Conservation (phyloP, 2,329 filamentous ascomycete species). For the Fonsecaea erecta region DNA sequence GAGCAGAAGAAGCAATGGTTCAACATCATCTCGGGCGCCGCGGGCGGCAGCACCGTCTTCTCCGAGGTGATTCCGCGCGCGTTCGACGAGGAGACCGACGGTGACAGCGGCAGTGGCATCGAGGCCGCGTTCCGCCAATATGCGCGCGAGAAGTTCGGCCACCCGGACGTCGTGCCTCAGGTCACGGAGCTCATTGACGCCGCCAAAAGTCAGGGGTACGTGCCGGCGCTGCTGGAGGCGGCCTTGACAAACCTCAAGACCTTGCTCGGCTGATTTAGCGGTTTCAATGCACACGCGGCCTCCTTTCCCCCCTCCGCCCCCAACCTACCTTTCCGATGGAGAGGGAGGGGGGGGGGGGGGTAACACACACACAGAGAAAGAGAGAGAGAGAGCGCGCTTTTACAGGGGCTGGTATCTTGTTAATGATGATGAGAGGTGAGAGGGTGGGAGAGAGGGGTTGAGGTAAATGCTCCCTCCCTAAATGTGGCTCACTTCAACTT, state of each 20-base stretch:
- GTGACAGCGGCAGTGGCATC: constrained; percentile 9
- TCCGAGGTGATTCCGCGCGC: constrained; percentile 35
- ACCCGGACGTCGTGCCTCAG: background rate
- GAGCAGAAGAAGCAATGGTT: constrained; percentile 37
- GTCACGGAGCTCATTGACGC: constrained; percentile 16
- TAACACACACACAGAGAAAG: too few species aligned
- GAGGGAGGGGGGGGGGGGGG: too few species aligned
- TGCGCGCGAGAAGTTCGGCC: constrained; percentile 30
- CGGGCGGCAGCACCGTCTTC: constrained; percentile 36
- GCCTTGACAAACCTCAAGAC: constrained; percentile 21
- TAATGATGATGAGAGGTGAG: too few species aligned
- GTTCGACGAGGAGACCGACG: constrained; percentile 24
- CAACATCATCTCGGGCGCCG: constrained; percentile 36
- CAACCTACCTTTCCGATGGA: too few species aligned
- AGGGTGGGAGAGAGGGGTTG: too few species aligned
- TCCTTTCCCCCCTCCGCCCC: too few species aligned
- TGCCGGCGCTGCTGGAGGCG: constrained; percentile 29
- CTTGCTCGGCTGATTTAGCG: constrained; percentile 6
- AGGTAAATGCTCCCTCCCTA: too few species aligned
- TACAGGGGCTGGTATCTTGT: too few species aligned
- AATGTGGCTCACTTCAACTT: too few species aligned
- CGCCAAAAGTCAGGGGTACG: constrained; percentile 30
- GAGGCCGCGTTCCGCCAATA: constrained; percentile 37
- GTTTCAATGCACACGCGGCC: too few species aligned
- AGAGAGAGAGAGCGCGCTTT: too few species aligned